These are phyloP conservation scores for Mycena filopes DNA, from an alignment of 768 basidiomycete species.

Conservation along the genomic window DNA sequence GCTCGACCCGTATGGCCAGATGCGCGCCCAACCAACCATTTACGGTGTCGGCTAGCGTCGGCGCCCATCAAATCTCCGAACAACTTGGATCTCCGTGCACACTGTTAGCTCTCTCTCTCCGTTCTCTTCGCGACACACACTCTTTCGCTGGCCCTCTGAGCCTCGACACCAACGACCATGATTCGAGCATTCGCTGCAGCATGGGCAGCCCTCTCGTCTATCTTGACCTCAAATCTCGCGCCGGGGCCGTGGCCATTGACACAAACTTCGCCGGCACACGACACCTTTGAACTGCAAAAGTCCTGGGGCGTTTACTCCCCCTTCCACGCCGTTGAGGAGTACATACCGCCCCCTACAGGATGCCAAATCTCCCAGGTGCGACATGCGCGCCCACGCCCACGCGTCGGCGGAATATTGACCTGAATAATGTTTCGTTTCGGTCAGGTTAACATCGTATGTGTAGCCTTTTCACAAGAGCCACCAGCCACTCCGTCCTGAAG, in stretches of 20 bases:
- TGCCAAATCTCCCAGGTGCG: conserved; percentile 28
- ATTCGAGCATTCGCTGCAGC: neutral
- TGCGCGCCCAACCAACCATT: too few relatives aligned
- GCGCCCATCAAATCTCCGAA: neutral
- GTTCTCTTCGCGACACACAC: neutral
- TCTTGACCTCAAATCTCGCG: neutral
- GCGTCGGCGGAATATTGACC: neutral
- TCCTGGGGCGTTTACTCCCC: conserved; percentile 32
- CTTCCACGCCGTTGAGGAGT: conserved; percentile 24
- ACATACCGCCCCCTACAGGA: conserved; percentile 11
- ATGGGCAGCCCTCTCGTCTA: conserved; percentile 21
- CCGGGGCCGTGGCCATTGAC: conserved; percentile 8
- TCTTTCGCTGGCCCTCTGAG: neutral
- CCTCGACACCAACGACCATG: conserved; percentile 1
- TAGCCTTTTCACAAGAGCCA: neutral
- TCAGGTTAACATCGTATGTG: conserved; percentile 72
- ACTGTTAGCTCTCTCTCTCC: neutral
- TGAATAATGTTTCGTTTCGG: too few relatives aligned
- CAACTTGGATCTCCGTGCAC: too few relatives aligned
- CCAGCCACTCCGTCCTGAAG: neutral
- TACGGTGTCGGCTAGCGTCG: too few relatives aligned
- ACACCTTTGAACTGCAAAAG: conserved; percentile 21
- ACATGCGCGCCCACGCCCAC: neutral
- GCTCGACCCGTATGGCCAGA: too few relatives aligned
- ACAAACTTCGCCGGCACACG: conserved; percentile 31